These are phyloP conservation scores for Rhizophagus sp. DNA, from an alignment of 192 early-diverging fungal species.

Conservation along the genomic window DNA sequence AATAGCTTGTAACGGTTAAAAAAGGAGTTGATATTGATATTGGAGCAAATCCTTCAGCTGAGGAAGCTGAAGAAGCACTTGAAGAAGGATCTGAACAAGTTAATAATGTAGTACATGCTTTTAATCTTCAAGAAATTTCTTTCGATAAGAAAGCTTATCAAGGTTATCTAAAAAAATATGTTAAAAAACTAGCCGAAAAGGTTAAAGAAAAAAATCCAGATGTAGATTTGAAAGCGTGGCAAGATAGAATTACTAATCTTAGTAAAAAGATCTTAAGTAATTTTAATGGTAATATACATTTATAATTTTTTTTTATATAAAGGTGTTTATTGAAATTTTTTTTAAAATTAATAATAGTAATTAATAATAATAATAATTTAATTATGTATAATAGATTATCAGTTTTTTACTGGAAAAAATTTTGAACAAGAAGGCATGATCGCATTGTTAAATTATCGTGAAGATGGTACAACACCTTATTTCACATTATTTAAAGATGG, in stretches of 20 bases:
- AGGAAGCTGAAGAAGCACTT: slow-evolving; percentile 66
- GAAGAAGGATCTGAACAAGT: slow-evolving; percentile 65
- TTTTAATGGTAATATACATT: slow-evolving; percentile 57
- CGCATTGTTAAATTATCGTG: slow-evolving; percentile 91
- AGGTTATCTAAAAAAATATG: slow-evolving; percentile 91
- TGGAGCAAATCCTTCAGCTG: slow-evolving; percentile 92
- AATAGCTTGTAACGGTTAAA: slow-evolving; percentile 63
- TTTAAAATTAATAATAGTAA: too few relatives aligned
- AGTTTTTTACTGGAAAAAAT: slow-evolving; percentile 86
- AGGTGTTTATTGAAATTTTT: not conserved
- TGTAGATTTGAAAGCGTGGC: slow-evolving; percentile 57
- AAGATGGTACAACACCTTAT: slow-evolving; percentile 91
- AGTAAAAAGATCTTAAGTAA: slow-evolving; percentile 80
- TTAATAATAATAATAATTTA: not conserved
- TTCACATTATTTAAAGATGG: slow-evolving; percentile 91
- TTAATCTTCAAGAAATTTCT: slow-evolving; percentile 67
- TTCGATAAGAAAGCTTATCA: slow-evolving; percentile 95
- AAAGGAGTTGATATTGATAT: slow-evolving; percentile 78
- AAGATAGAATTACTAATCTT: slow-evolving; percentile 58
- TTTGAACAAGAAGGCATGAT: slow-evolving; percentile 90
- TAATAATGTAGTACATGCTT: slow-evolving; percentile 86
- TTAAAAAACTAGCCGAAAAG: slow-evolving; percentile 78
- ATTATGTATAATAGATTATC: slow-evolving; percentile 58
- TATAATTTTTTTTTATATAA: not conserved
- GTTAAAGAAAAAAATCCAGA: slow-evolving; percentile 62